Conservation (phyloP, 169 alveolate genomes). For the Perkinsus marinus region DNA sequence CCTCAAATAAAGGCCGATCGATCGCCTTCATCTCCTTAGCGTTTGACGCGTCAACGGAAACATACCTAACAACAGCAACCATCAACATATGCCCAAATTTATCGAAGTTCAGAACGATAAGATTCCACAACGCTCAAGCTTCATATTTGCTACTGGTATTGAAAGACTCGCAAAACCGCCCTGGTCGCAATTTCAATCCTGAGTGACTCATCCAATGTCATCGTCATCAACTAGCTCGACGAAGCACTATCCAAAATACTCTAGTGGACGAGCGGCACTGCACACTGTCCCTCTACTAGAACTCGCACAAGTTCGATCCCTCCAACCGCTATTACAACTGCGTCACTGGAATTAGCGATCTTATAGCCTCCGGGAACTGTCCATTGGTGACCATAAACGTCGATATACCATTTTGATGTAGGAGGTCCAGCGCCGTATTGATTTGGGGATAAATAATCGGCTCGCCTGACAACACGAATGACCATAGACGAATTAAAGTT, state of each 20-base stretch:
- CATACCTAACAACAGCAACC: too few relatives aligned
- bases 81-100: too few relatives aligned
- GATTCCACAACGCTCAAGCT: too few relatives aligned
- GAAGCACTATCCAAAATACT: too few relatives aligned
- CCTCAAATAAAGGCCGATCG: slow-evolving; percentile 65
- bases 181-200: too few relatives aligned
- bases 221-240: too few relatives aligned
- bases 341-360: slow-evolving; percentile 52
- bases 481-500: too few relatives aligned
- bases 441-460: slow-evolving; percentile 74
- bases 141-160: too few relatives aligned
- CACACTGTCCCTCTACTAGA: background rate
- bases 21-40: slow-evolving; percentile 40
- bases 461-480: slow-evolving; percentile 20
- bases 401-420: slow-evolving; percentile 56
- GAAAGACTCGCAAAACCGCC: too few relatives aligned
- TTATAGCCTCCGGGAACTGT: slow-evolving; percentile 66
- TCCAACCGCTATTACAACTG: slow-evolving; percentile 14
- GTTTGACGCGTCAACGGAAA: slow-evolving; percentile 25
- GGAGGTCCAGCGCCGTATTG: slow-evolving; percentile 51
- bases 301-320: background rate
- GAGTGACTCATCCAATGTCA: too few relatives aligned
- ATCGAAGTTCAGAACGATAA: too few relatives aligned
- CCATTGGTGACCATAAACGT: slow-evolving; percentile 70
- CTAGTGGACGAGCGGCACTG: too few relatives aligned